phyloP scores from a whole-genome alignment of 345 rosid genomes.

The Citrus mangshanensis region DNA sequence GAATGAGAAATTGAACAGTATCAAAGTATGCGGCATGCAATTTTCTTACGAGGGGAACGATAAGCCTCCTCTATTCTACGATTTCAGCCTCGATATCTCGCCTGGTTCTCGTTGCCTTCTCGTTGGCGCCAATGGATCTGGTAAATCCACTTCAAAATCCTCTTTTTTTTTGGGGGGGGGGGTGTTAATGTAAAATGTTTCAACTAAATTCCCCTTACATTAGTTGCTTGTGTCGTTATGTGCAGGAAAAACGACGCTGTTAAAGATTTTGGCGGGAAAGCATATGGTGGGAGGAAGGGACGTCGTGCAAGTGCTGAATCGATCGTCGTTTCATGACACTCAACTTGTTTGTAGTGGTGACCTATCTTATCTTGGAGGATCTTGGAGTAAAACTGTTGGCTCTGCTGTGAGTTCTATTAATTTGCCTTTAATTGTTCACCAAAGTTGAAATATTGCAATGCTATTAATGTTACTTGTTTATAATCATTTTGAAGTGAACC shows the following conservation, averaged over 20 bases:
- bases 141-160: conserved; percentile 26
- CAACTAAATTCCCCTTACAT: not conserved
- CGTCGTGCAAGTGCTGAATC: conserved; percentile 68
- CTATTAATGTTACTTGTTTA: not conserved
- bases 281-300: conserved; percentile 93
- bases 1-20: conserved; percentile 32
- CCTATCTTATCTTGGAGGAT: conserved; percentile 84
- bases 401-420: conserved; percentile 63
- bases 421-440: not conserved
- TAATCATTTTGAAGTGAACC: not conserved
- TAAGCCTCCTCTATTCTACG: conserved; percentile 58
- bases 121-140: conserved; percentile 95
- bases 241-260: conserved; percentile 82
- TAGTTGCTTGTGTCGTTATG: not conserved
- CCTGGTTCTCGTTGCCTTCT: conserved; percentile 91
- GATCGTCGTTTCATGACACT: conserved; percentile 90
- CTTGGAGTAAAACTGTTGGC: conserved; percentile 92
- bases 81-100: conserved; percentile 57
- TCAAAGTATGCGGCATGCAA: conserved; percentile 74
- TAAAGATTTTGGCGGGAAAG: conserved; percentile 87
- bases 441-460: not conserved
- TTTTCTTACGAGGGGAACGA: conserved; percentile 51
- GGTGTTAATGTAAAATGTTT: not conserved
- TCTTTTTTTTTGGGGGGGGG: not conserved
- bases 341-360: conserved; percentile 81